Evolutionary conservation across 306 rosid genomes (phyloP), one percentile per base, ranked within the genome.

Genomic region (Malus sieversii): DNA sequence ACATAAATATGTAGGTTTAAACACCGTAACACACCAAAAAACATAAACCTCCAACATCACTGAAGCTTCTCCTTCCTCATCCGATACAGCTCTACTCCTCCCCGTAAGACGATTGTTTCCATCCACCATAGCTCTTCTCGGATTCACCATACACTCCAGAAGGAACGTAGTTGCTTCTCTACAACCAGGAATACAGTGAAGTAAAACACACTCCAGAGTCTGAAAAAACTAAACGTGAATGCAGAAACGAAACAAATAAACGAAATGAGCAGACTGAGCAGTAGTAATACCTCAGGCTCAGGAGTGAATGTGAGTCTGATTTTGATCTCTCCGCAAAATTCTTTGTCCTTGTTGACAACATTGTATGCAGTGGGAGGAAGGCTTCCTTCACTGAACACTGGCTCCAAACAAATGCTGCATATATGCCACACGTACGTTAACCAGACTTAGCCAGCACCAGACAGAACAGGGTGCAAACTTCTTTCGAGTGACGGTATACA

Each of bases 321-420:
- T 82, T 65, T 79, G 68, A 91, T 85, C 71, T 83, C 89, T 25
- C 95, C 97, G 11, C 85, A 53, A 70, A 64, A 89, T n/a, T 82
- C 77, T 27, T 73, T 80, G 79, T 86, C 85, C 82, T 85, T 44
- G 46, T 73, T 90, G 19, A 90, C 91, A 8, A 93, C 94, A 52
- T 85, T 89, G 81, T 90, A 89, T 20, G 79, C 45, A 2, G 89
- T 76, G 12, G 90, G 70, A 58, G 88, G 86, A 64, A 87, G 68
- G 66, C 42, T 90, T 71, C 94, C 87, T 86, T 84, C 91, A 1
- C 5, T 8, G 71, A 87, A 87, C 73, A 86, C 20, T 15, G 85
- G 68, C 19, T 81, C 90, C 2, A 93, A 81, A 15, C 91, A 72
- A 72, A 93, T 84, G 61, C 98, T 93, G 85, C 75, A 71, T 55